Conservation (phyloP, 1,284 basidiomycete genomes). For the Schizophyllum commune region DNA sequence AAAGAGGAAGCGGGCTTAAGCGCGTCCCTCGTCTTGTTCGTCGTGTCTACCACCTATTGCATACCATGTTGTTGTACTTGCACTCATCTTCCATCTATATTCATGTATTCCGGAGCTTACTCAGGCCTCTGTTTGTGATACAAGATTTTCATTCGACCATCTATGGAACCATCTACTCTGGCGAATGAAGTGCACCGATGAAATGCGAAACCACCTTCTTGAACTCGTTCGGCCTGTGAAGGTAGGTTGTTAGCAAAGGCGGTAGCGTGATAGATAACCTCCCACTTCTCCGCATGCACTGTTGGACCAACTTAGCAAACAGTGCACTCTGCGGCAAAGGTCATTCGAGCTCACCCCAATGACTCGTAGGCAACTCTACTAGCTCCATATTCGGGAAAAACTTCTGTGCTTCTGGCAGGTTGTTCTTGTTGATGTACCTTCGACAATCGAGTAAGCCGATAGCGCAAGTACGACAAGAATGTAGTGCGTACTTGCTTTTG, state of each 20-base stretch:
- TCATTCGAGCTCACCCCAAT: constrained; percentile 74
- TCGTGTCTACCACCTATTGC: not conserved
- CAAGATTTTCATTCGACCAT: too few species aligned
- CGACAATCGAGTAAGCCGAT: not conserved
- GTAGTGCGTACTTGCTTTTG: constrained; percentile 46
- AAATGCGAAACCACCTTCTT: constrained; percentile 6
- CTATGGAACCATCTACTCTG: too few species aligned
- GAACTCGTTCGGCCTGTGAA: constrained; percentile 6
- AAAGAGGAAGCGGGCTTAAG: constrained; percentile 38
- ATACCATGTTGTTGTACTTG: not conserved
- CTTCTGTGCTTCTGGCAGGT: constrained; percentile 44
- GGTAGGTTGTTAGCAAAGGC: too few species aligned
- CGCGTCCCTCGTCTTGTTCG: not conserved
- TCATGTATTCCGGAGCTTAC: too few species aligned
- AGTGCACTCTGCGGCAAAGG: not conserved
- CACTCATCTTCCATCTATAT: too few species aligned
- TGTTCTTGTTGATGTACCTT: constrained; percentile 68
- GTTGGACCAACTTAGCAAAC: constrained; percentile 1
- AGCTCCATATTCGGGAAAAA: constrained; percentile 65
- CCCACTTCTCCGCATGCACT: constrained; percentile 63
- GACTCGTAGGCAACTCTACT: constrained; percentile 49
- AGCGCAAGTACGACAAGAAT: not conserved
- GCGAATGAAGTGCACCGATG: not conserved
- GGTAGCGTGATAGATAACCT: too few species aligned
- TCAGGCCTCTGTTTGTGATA: too few species aligned